Base-by-base conservation (phyloP, 208 protist species). In the Acanthamoeba sp. region DNA sequence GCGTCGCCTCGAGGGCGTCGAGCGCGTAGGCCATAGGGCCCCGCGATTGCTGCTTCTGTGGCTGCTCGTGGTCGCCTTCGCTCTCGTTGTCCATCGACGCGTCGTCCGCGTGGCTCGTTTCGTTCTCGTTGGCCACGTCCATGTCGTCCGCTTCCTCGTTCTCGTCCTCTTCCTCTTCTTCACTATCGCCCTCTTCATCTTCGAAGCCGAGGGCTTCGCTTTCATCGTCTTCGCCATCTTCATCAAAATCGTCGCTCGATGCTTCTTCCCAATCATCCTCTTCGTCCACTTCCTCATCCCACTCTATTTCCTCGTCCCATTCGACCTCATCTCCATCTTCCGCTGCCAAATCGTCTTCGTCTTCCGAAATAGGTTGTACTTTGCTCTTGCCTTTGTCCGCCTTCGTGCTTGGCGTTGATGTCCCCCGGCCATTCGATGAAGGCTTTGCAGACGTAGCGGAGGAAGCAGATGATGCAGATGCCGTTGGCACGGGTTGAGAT, bases 261-360 rank as follows among this genome's bases (percentile, higher is more conserved):
- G 9, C 78, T 4, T 50, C 84, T 5, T 66, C 1, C 38, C 59
- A 36, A 10, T 91, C 84, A n/a, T 59, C 78, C 38, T 87, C 78
- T 24, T 62, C 40, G 9, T 48, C 71, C 22, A 52, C 71, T 48
- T 52, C 71, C 27, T 82, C 71, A 24, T 88, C 80, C 52, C 48
- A 52, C n/a, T 88, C 80, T 14, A 64, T 14, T 9, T 88, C 80
- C 24, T 88, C 80, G 80, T 88, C 80, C 42, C 52, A 52, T 18
- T 88, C 80, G 12, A 64, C 36, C 34, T 85, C 76, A 34, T 55
- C 76, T 55, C 14, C 38, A 38, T 34, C 76, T 0, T 48, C 76
- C 14, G 76, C 76, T 1, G 14, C 7, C 18, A 24, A 20, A 57
- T 27, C 76, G 32, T 89, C 50, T 42, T 36, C 42, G 1, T 64